These are phyloP conservation scores for Physocladia obscura DNA, from an alignment of 192 early-diverging fungal species.

Conservation along the genomic window DNA sequence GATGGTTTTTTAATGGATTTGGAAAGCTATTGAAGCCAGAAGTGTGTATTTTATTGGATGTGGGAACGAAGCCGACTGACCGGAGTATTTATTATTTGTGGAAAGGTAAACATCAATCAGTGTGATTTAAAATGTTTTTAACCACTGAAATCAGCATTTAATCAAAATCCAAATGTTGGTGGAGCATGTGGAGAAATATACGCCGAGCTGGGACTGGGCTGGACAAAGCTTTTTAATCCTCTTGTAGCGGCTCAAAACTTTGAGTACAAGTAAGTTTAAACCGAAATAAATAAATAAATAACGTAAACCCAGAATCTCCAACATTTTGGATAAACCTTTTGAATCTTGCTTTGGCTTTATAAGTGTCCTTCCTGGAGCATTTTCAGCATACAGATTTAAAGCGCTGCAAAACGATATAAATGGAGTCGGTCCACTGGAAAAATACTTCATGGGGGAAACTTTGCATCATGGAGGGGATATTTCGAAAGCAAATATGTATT, in stretches of 20 bases:
- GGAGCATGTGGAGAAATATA: conserved; percentile 86
- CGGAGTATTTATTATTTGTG: conserved; percentile 73
- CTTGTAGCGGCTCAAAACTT: conserved; percentile 83
- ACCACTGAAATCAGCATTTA: conserved; percentile 64
- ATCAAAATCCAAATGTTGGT: conserved; percentile 67
- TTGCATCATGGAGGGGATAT: conserved; percentile 57
- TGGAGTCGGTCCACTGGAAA: conserved; percentile 62
- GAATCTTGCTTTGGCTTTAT: conserved; percentile 93
- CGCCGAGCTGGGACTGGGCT: conserved; percentile 60
- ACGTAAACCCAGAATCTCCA: conserved; percentile 37
- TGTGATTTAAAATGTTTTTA: not conserved
- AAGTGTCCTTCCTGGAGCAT: conserved; percentile 88
- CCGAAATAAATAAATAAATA: conserved; percentile 19
- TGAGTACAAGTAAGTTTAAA: conserved; percentile 77
- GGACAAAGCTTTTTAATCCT: conserved; percentile 67
- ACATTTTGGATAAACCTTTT: conserved; percentile 76
- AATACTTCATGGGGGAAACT: conserved; percentile 78
- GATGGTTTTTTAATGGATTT: conserved; percentile 71
- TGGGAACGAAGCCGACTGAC: conserved; percentile 74
- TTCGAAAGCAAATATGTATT: conserved; percentile 75
- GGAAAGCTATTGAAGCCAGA: conserved; percentile 46
- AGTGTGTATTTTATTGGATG: conserved; percentile 64
- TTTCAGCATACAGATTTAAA: conserved; percentile 75
- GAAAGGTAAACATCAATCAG: conserved; percentile 45
- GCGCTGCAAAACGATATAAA: conserved; percentile 70